Percentiles rank a stretch among this genome's conserved stretches.
Conservation (phyloP, 208 protist species). For the Perkinsela sp. region DNA sequence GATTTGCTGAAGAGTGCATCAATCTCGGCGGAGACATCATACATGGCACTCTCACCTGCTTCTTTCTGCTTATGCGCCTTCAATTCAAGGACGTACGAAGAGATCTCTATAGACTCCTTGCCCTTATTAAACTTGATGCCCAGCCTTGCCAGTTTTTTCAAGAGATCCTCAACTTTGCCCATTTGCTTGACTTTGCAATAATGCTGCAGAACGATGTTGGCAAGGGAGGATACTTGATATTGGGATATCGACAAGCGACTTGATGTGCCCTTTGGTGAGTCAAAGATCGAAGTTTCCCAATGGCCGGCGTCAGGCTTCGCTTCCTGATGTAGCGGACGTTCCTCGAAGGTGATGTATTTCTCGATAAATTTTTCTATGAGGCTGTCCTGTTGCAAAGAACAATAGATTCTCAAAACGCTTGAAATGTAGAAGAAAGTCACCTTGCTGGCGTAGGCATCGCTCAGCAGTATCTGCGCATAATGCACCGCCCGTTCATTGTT, state of each 20-base stretch:
- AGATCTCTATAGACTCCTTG: not conserved
- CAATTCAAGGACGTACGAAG: not conserved
- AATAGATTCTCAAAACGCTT: not conserved
- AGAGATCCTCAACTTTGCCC: not conserved
- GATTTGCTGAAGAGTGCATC: not conserved
- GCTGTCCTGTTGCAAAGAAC: not conserved
- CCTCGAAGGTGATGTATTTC: not conserved
- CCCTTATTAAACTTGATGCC: not conserved
- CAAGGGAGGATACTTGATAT: not conserved
- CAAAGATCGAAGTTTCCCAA: not conserved
- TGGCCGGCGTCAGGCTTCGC: not conserved
- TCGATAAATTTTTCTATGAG: not conserved
- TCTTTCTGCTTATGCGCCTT: not conserved
- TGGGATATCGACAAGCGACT: not conserved
- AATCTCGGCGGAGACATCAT: not conserved
- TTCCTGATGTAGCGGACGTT: not conserved
- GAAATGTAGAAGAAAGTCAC: not conserved
- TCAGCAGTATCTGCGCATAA: not conserved
- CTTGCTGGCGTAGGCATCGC: not conserved
- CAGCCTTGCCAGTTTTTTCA: not conserved
- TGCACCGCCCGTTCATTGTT: not conserved
- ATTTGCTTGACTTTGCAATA: not conserved
- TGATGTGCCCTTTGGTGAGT: not conserved
- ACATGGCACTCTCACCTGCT: not conserved
- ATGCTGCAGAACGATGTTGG: not conserved